These are phyloP conservation scores for Venturia oleaginea DNA, from an alignment of 2,329 filamentous ascomycete genomes.

Conservation along the genomic window DNA sequence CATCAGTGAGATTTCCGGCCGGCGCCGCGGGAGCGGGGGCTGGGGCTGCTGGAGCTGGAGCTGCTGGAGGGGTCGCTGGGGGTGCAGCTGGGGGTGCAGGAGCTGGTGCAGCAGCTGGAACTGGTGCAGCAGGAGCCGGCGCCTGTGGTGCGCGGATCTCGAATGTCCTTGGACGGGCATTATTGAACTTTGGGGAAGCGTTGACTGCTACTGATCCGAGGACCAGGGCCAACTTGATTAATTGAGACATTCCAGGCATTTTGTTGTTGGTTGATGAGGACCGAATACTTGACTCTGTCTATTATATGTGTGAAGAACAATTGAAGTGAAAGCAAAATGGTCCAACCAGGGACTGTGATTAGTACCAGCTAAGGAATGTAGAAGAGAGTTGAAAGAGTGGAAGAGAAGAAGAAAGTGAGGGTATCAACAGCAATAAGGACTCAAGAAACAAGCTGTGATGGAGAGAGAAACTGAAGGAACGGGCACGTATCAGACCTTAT, in stretches of 20 bases:
- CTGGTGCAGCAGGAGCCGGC: constrained; percentile 4
- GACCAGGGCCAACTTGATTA: constrained; percentile 27
- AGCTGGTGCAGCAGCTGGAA: constrained; percentile 9
- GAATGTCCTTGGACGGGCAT: constrained; percentile 12
- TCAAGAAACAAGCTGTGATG: constrained; percentile 11
- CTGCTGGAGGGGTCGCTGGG: neutral
- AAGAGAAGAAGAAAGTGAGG: constrained; percentile 7
- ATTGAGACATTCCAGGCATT: constrained; percentile 30
- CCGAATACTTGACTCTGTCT: neutral
- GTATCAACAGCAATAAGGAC: constrained; percentile 9
- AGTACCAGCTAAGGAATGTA: constrained; percentile 14
- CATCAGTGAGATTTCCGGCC: constrained; percentile 34
- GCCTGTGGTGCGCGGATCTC: constrained; percentile 12
- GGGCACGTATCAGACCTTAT: constrained; percentile 12
- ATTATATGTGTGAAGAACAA: constrained; percentile 3
- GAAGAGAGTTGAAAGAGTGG: constrained; percentile 3
- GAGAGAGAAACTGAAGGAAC: constrained; percentile 12
- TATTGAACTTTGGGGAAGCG: constrained; percentile 10
- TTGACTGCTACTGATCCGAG: constrained; percentile 17
- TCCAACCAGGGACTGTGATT: constrained; percentile 16
- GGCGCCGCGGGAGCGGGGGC: neutral
- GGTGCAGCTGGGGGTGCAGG: neutral
- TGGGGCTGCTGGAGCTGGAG: constrained; percentile 15
- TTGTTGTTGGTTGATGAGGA: constrained; percentile 3
- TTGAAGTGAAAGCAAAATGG: neutral